Evolutionary conservation across 148 eudicot species (phyloP), one percentile per base, ranked within the genome.

Genomic region (Salicornia ramosissima): DNA sequence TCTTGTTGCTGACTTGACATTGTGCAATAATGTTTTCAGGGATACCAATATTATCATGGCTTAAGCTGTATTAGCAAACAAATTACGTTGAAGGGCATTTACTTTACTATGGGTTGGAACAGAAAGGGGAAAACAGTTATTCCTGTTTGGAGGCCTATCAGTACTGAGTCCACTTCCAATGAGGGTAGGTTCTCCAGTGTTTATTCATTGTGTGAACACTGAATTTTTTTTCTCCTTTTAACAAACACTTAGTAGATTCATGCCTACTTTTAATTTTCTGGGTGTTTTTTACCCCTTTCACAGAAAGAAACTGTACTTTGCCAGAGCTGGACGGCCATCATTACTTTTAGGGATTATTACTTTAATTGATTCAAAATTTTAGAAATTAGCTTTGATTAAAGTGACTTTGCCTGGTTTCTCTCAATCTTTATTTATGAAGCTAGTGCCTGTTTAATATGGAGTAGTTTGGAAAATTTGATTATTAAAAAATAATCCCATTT

Each of bases 111-210:
- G 72, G 80, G 36, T 53, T 67, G 73, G 76, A 67, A 43, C 58
- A 77, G 25, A 30, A 72, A 67, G 57, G 60, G 72, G 69, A 77
- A 72, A 46, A 13, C 80, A 53, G 69, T 56, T 22, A 59, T 21
- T 66, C 63, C 45, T 59, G 69, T 67, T 53, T 77, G 80, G 80
- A 74, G 76, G 64, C 72, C 67, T n/a, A 18, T 77, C 73, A 61
- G 69, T 43, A 77, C 76, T 53, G 76, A 77, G 31, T 72, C 80
- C 28, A 30, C 50, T 59, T 64, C 72, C 30, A 52, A 43, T 51
- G 54, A 71, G 63, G 80, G 80, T 77, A 29, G 64, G 72, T 66
- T 60, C 60, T 51, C n/a, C 22, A 28, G 21, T 49, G 14, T 64
- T n/a, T 36, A 36, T 36, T 3, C 5, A 36, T 36, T 36, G 40